Conservation (phyloP, 768 basidiomycete genomes). For the Boletus sensibilis region DNA sequence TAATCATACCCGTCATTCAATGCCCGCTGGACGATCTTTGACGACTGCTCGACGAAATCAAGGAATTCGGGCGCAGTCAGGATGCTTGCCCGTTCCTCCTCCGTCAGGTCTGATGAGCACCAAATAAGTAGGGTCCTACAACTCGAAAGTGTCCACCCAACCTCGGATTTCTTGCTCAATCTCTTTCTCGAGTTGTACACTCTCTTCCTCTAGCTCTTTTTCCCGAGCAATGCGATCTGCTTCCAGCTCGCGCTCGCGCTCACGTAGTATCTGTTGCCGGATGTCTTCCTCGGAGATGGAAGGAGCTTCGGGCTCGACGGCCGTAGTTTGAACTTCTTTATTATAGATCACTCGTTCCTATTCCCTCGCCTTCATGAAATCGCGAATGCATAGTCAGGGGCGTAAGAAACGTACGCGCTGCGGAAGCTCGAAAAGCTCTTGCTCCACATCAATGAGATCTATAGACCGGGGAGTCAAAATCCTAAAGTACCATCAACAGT, state of each 20-base stretch:
- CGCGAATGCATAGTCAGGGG: background rate
- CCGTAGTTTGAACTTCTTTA: slow-evolving; percentile 80
- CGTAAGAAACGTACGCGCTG: slow-evolving; percentile 60
- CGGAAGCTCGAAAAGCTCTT: slow-evolving; percentile 88
- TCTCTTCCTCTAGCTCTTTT: slow-evolving; percentile 79
- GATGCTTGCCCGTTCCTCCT: slow-evolving; percentile 81
- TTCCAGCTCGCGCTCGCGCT: slow-evolving; percentile 65
- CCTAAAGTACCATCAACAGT: slow-evolving; percentile 35
- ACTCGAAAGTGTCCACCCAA: slow-evolving; percentile 22
- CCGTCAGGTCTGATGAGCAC: slow-evolving; percentile 64
- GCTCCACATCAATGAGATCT: slow-evolving; percentile 84
- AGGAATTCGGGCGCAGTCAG: slow-evolving; percentile 87
- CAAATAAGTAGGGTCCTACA: slow-evolving; percentile 1
- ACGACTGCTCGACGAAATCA: slow-evolving; percentile 92
- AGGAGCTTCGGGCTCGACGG: slow-evolving; percentile 54
- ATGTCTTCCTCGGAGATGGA: slow-evolving; percentile 68
- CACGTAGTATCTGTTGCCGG: slow-evolving; percentile 61
- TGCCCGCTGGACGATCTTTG: slow-evolving; percentile 93
- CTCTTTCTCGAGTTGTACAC: slow-evolving; percentile 78
- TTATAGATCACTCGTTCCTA: slow-evolving; percentile 82
- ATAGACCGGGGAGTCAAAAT: slow-evolving; percentile 61
- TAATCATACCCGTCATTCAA: slow-evolving; percentile 96
- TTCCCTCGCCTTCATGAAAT: slow-evolving; percentile 3
- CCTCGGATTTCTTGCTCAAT: slow-evolving; percentile 87
- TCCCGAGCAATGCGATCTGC: slow-evolving; percentile 68